Percentiles rank a stretch among this genome's conserved stretches.
Conservation (phyloP, 2,329 filamentous ascomycete genomes). For the Apiospora sp. region DNA sequence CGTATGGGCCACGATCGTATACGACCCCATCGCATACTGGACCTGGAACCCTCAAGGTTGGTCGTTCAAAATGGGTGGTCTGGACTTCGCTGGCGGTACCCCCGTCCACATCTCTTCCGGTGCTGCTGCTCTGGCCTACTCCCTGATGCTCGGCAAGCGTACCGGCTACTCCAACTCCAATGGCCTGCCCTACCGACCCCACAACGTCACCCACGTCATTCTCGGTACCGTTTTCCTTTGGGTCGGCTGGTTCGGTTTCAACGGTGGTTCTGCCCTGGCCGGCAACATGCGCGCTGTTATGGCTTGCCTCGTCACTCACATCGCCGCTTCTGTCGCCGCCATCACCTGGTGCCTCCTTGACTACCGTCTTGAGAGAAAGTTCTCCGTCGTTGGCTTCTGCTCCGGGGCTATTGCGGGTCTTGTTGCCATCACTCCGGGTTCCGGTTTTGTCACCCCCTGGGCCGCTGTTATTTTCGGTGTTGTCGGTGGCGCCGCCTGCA, state of each 20-base stretch:
- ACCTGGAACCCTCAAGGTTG: slow-evolving; percentile 80
- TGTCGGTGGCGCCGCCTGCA: slow-evolving; percentile 72
- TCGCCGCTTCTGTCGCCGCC: slow-evolving; percentile 82
- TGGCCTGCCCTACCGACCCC: slow-evolving; percentile 71
- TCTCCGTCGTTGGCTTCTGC: slow-evolving; percentile 93
- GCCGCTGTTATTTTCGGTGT: slow-evolving; percentile 66
- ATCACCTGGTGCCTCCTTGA: slow-evolving; percentile 87
- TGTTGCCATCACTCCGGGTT: slow-evolving; percentile 85
- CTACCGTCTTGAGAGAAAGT: slow-evolving; percentile 91
- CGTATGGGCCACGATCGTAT: slow-evolving; percentile 75
- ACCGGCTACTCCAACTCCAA: slow-evolving; percentile 67
- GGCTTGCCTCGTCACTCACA: slow-evolving; percentile 87
- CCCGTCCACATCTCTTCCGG: slow-evolving; percentile 80
- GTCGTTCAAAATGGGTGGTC: slow-evolving; percentile 71
- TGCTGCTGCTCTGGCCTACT: slow-evolving; percentile 75
- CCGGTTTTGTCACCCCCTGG: slow-evolving; percentile 79
- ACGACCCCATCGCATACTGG: slow-evolving; percentile 79
- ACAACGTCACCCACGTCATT: slow-evolving; percentile 78
- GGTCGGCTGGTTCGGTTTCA: slow-evolving; percentile 98
- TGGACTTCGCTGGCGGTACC: slow-evolving; percentile 79
- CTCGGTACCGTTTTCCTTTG: slow-evolving; percentile 81
- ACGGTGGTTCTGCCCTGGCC: slow-evolving; percentile 81
- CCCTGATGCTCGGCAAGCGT: slow-evolving; percentile 76
- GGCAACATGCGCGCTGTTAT: slow-evolving; percentile 89
- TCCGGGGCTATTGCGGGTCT: slow-evolving; percentile 87